Percentiles rank a stretch among this genome's conserved stretches.
phyloP scores from a whole-genome alignment of 208 protist genomes.

The Phytomonas francai region DNA sequence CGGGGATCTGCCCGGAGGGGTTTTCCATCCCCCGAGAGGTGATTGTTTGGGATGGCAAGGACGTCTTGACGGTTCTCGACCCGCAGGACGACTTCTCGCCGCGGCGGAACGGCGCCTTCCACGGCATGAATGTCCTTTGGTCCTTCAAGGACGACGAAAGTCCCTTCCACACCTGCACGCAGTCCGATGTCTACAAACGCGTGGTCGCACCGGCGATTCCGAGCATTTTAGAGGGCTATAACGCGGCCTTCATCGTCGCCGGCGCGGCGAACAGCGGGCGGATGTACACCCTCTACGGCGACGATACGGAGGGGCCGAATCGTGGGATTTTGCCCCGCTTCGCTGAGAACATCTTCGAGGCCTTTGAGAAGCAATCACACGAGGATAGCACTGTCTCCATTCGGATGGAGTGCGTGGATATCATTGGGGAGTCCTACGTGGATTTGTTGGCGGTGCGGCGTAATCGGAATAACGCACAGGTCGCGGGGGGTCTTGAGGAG shows the following conservation, averaged over 20 bases:
- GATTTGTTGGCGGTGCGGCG: conserved; percentile 39
- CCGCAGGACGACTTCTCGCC: conserved; percentile 53
- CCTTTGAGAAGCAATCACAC: conserved; percentile 46
- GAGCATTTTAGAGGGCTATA: conserved; percentile 70
- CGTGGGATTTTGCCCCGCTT: conserved; percentile 75
- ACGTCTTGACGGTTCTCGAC: conserved; percentile 56
- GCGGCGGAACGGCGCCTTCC: conserved; percentile 56
- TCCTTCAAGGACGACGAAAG: conserved; percentile 40
- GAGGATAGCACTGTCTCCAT: conserved; percentile 44
- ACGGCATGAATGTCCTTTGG: conserved; percentile 58
- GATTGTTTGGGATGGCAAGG: conserved; percentile 43
- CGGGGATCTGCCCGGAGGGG: conserved; percentile 54
- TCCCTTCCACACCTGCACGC: conserved; percentile 27
- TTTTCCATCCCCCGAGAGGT: conserved; percentile 60
- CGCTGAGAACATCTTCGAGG: conserved; percentile 59
- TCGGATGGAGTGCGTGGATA: conserved; percentile 70
- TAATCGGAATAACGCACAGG: conserved; percentile 1
- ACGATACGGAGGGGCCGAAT: conserved; percentile 34
- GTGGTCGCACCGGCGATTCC: conserved; percentile 49
- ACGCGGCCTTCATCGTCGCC: conserved; percentile 62
- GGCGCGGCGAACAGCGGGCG: conserved; percentile 53
- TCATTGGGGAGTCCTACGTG: conserved; percentile 59
- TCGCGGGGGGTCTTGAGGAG: not conserved
- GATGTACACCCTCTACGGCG: conserved; percentile 72
- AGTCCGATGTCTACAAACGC: conserved; percentile 65